These are phyloP conservation scores for Suillus discolor DNA, from an alignment of 768 basidiomycete genomes.

Conservation along the genomic window DNA sequence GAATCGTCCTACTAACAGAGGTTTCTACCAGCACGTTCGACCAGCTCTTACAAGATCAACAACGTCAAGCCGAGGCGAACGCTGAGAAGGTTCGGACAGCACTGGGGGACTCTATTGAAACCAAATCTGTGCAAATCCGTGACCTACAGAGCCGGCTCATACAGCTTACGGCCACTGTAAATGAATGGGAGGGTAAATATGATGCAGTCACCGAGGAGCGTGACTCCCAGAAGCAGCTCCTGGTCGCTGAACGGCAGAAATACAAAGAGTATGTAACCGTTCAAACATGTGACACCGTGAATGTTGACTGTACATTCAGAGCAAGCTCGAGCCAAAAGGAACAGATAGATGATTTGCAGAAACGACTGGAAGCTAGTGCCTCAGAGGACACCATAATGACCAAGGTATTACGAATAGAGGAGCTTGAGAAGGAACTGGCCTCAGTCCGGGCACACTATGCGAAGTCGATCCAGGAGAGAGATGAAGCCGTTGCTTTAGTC, in stretches of 20 bases:
- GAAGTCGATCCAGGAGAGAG: neutral
- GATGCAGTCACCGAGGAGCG: neutral
- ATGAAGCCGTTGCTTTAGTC: constrained; percentile 5
- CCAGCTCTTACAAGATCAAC: neutral
- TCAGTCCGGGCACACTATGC: neutral
- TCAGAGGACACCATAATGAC: neutral
- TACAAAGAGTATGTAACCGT: neutral
- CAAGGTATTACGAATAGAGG: neutral
- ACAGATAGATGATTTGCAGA: neutral
- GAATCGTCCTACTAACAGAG: neutral
- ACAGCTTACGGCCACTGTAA: neutral
- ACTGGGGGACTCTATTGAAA: neutral
- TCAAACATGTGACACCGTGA: too few species aligned
- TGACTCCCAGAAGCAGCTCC: neutral
- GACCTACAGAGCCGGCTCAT: neutral
- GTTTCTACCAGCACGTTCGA: neutral
- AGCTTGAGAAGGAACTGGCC: neutral
- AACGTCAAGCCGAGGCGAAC: neutral
- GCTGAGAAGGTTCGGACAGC: neutral
- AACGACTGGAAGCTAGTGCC: neutral
- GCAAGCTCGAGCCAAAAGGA: neutral
- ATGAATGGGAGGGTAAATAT: constrained; percentile 1
- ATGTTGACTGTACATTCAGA: neutral
- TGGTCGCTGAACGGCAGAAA: neutral
- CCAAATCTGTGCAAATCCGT: neutral